Evolutionary conservation across 768 basidiomycete species (phyloP), one percentile per base, ranked within the genome.

Genomic region (Tulasnella sp.): DNA sequence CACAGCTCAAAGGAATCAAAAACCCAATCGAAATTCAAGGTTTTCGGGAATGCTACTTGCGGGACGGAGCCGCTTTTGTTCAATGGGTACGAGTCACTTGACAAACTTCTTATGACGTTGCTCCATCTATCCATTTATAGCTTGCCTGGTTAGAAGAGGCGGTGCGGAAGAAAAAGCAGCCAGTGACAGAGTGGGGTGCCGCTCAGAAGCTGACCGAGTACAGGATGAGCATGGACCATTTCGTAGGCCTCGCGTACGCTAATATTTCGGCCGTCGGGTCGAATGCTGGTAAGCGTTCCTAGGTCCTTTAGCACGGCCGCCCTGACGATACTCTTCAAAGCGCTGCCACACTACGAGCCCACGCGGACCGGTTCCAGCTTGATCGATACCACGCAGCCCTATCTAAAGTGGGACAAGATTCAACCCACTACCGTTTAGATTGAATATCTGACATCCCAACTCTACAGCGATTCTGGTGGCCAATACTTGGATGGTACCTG

Each of bases 281-380:
- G 2, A 97, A 99, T 81, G 96, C 93, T 75, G 89, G 88, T 88
- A 75, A 78, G 86, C 81, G 19, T 40, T 52, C 31, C 37, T 68
- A 52, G 15, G 38, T 22, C 4, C 36, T 40, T 19, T 6, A 22
- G 38, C 19, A 0, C 22, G 34, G 37, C 12, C 54, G 12, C 37
- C 40, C 34, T 34, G 36, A 42, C 6, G 42, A 25, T 12, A 14
- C 29, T 8, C 67, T 31, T 68, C 3, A 1, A 49, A 88, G 97
- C 97, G 22, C 84, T 98, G 31, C 96, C 97, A 4, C 97, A 99
- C 83, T 99, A 99, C 82, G 86, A 88, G 0, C 95, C 97, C 0
- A 87, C 88, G 77, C 90, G 91, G 81, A 83, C 85, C 25, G 86
- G 85, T 22, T 91, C 92, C n/a, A 83, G 84, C 64, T 86, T 92